phyloP scores from a whole-genome alignment of 495 filamentous ascomycete species.

The Podospora pseudopauciseta region DNA sequence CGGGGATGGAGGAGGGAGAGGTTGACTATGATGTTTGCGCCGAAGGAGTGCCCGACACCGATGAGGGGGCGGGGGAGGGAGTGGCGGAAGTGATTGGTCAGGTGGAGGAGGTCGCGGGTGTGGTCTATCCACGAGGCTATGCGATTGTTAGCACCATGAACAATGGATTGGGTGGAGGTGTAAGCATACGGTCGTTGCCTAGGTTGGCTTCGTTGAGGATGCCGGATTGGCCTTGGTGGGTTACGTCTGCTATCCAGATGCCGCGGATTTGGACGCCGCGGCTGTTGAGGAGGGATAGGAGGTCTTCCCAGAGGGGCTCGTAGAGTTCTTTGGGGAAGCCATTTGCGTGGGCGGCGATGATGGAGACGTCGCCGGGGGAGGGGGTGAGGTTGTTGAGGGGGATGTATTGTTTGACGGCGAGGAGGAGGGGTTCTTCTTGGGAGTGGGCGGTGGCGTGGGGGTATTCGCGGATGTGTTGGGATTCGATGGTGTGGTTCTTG shows the following conservation, averaged over 20 bases:
- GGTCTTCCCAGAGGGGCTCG: conserved; percentile 81
- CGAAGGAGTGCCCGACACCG: conserved; percentile 88
- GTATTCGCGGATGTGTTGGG: conserved; percentile 73
- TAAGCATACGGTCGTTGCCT: conserved; percentile 61
- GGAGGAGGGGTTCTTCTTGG: conserved; percentile 60
- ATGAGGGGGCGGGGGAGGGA: conserved; percentile 86
- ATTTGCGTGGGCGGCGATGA: conserved; percentile 82
- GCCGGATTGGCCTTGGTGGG: conserved; percentile 71
- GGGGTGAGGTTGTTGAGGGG: conserved; percentile 62
- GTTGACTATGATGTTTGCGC: conserved; percentile 63
- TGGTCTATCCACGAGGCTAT: conserved; percentile 76
- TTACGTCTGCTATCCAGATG: conserved; percentile 85
- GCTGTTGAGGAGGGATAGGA: conserved; percentile 46
- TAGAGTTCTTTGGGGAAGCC: conserved; percentile 92
- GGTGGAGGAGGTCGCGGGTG: conserved; percentile 78
- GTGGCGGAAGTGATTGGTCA: conserved; percentile 78
- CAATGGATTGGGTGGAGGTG: neutral
- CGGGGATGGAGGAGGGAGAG: conserved; percentile 75
- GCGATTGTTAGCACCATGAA: too few species aligned
- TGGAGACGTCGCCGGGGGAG: conserved; percentile 70
- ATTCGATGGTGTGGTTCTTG: conserved; percentile 58
- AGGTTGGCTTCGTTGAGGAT: conserved; percentile 68
- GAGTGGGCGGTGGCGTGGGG: conserved; percentile 57
- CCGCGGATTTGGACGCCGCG: conserved; percentile 63
- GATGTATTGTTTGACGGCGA: conserved; percentile 81